Evolutionary conservation across 345 rosid species (phyloP), one percentile per base, ranked within the genome.

Genomic region (Schrenkiella parvula): DNA sequence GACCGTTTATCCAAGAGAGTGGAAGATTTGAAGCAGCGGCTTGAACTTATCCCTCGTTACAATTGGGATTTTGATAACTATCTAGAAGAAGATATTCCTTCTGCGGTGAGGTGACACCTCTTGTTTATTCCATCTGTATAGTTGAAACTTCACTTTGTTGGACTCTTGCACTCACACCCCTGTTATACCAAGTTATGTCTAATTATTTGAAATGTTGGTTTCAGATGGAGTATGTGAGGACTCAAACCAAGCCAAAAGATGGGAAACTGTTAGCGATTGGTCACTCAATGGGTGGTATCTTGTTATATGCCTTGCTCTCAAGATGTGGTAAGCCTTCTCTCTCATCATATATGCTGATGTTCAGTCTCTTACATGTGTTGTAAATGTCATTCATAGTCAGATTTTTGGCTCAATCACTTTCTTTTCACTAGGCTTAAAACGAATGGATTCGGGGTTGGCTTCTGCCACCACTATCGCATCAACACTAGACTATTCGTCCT

Each of bases 221-320:
- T 76, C 72, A 93, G 98, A 87, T 93, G 85, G 95, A 89, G 57
- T 93, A 89, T 73, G 79, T 93, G 79, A 84, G 83, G 82, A 58
- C 53, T 46, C 76, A 78, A 64, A 79, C 81, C 79, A 73, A 80
- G 62, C 86, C 98, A 31, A 79, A 81, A 66, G 97, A 93, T 70
- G 88, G 88, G 15, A 91, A 84, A 66, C 54, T 93, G 77, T 85
- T 85, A 34, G 97, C 96, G 0, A 64, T 93, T 76, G 98, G 98
- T 75, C 98, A 91, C 78, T 93, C 98, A 46, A 91, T 93, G 98
- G 97, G 96, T 22, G 98, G 98, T 29, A 93, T 91, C 67, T 77
- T 93, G 85, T 83, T 93, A 47, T 93, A 91, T 70, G 87, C 97
- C 9, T 68, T 89, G 84, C 86, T 89, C 15, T 86, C 96, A 42